phyloP scores from a whole-genome alignment of 306 rosid species.

The Betula pendula region DNA sequence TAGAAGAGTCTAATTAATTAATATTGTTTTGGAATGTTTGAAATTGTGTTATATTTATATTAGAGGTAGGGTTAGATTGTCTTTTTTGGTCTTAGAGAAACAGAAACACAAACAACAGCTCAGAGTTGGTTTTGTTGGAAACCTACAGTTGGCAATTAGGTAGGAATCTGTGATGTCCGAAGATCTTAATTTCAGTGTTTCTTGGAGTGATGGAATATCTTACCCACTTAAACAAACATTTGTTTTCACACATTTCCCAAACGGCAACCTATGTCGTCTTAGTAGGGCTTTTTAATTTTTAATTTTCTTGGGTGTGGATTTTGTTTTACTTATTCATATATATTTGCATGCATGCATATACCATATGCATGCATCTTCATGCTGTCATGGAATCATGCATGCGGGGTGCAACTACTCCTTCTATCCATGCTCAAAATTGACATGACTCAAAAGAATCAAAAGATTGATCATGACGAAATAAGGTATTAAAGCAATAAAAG shows the following conservation, averaged over 20 bases:
- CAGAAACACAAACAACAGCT: constrained; percentile 38
- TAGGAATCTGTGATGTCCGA: constrained; percentile 50
- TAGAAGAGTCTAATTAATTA: constrained; percentile 31
- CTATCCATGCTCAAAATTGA: neutral
- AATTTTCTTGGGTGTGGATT: neutral
- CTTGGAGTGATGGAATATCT: constrained; percentile 70
- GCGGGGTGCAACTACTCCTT: neutral
- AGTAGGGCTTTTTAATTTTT: neutral
- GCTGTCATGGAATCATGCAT: constrained; percentile 1
- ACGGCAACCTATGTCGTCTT: constrained; percentile 1
- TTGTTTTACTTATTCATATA: neutral
- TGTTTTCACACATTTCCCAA: constrained; percentile 51
- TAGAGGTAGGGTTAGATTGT: constrained; percentile 47
- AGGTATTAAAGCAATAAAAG: no score
- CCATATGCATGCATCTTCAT: neutral
- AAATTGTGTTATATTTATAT: constrained; percentile 31
- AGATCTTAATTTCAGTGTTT: constrained; percentile 76
- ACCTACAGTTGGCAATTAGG: constrained; percentile 44
- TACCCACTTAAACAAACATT: constrained; percentile 49
- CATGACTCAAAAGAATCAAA: neutral
- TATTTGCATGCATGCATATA: constrained; percentile 1
- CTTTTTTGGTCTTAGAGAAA: constrained; percentile 45
- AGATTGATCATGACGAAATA: neutral
- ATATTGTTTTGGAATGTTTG: constrained; percentile 62
- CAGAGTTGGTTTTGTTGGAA: constrained; percentile 31